These are phyloP conservation scores for Botryosphaeria agaves DNA, from an alignment of 2,329 filamentous ascomycete genomes.

Conservation along the genomic window DNA sequence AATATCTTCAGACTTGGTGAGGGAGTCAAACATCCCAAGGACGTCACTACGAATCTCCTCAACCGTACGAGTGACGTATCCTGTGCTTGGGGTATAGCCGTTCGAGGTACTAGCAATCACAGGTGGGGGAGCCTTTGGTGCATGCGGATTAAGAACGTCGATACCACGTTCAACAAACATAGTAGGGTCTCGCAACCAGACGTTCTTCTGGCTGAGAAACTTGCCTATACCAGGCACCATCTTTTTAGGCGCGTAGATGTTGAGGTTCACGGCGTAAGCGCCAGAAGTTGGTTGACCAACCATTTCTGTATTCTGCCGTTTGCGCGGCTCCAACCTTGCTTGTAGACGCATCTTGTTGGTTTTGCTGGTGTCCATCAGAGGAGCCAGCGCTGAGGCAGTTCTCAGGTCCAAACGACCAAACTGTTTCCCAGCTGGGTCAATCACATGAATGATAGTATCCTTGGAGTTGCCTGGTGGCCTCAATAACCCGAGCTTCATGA, in stretches of 20 bases:
- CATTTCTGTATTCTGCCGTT: conserved; percentile 43
- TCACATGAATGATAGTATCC: conserved; percentile 54
- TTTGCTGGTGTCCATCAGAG: conserved; percentile 49
- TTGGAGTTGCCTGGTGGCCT: conserved; percentile 36
- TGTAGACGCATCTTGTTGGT: conserved; percentile 50
- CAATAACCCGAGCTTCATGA: conserved; percentile 55
- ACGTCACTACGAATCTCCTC: conserved; percentile 81
- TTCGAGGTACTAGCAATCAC: background rate
- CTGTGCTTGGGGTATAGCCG: conserved; percentile 1
- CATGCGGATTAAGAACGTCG: conserved; percentile 63
- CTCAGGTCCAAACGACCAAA: conserved; percentile 62
- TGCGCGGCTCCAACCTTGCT: conserved; percentile 51
- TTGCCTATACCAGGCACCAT: conserved; percentile 48
- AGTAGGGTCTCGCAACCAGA: conserved; percentile 48
- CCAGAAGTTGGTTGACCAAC: conserved; percentile 45
- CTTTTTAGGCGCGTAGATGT: conserved; percentile 61
- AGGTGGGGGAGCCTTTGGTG: conserved; percentile 19
- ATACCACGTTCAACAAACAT: conserved; percentile 48
- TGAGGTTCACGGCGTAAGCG: conserved; percentile 48
- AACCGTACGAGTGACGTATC: conserved; percentile 41
- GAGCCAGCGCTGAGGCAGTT: conserved; percentile 49
- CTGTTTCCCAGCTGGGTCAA: conserved; percentile 51
- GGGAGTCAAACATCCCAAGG: conserved; percentile 71
- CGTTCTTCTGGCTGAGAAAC: conserved; percentile 45
- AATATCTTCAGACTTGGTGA: conserved; percentile 58